phyloP scores from a whole-genome alignment of 2,329 filamentous ascomycete species.

The Colletotrichum tanaceti region DNA sequence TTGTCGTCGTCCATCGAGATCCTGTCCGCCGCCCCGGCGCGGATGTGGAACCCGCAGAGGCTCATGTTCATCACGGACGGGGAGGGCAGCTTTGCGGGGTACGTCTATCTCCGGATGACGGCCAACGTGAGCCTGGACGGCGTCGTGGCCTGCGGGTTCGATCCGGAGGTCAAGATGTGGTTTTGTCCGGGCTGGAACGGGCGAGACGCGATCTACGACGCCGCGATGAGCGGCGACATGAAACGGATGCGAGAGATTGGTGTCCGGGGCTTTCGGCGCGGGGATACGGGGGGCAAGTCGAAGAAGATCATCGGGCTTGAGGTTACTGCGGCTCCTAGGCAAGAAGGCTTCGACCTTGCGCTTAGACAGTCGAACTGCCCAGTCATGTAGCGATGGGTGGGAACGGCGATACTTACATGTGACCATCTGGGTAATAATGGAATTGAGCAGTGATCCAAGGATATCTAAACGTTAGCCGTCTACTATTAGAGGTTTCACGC shows the following conservation, averaged over 20 bases:
- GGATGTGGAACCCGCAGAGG: slow-evolving; percentile 19
- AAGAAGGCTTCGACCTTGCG: background rate
- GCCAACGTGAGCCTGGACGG: background rate
- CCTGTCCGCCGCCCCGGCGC: background rate
- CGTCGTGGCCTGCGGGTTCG: slow-evolving; percentile 6
- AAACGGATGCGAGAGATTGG: background rate
- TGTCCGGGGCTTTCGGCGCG: background rate
- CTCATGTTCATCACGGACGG: slow-evolving; percentile 13
- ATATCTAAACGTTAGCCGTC: too few species aligned
- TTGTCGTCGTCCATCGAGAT: background rate
- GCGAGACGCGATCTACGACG: background rate
- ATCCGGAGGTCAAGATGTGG: slow-evolving; percentile 5
- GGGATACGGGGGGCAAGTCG: background rate
- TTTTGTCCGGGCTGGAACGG: slow-evolving; percentile 6
- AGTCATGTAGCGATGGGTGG: background rate
- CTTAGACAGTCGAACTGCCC: background rate
- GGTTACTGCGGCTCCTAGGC: background rate
- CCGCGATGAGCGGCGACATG: slow-evolving; percentile 2
- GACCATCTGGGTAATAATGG: too few species aligned
- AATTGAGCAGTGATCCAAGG: too few species aligned
- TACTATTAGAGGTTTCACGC: too few species aligned
- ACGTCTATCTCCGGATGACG: slow-evolving; percentile 1
- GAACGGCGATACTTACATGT: too few species aligned
- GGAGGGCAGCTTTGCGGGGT: background rate
- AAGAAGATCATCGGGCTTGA: slow-evolving; percentile 6